phyloP scores from a whole-genome alignment of 2,329 filamentous ascomycete genomes.

The Tolypocladium amazonense region DNA sequence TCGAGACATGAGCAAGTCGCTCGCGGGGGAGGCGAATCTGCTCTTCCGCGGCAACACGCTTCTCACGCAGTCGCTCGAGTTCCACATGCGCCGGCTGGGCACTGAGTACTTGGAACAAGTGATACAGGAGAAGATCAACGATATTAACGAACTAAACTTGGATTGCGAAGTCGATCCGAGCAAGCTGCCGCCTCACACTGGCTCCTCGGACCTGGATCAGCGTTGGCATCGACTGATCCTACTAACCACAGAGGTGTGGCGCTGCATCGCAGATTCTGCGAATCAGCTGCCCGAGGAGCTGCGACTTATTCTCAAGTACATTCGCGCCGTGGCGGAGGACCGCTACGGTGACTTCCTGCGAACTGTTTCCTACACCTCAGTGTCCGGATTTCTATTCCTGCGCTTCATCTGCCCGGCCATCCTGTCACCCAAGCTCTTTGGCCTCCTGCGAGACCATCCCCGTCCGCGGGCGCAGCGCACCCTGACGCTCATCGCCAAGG shows the following conservation, averaged over 20 bases:
- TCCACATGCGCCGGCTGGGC: conserved; percentile 89
- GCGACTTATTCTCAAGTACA: conserved; percentile 77
- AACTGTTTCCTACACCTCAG: conserved; percentile 84
- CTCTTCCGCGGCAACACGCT: conserved; percentile 93
- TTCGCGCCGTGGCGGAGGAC: conserved; percentile 85
- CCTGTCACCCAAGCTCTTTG: conserved; percentile 87
- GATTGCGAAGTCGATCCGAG: conserved; percentile 95
- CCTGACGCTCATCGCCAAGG: conserved; percentile 85
- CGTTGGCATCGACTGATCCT: conserved; percentile 74
- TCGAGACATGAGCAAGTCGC: conserved; percentile 66
- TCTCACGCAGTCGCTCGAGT: conserved; percentile 84
- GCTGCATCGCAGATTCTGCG: conserved; percentile 67
- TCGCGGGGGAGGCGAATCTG: conserved; percentile 82
- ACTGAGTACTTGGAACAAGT: conserved; percentile 88
- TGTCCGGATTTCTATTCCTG: conserved; percentile 88
- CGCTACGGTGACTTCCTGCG: conserved; percentile 87
- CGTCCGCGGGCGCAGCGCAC: conserved; percentile 75
- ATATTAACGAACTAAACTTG: conserved; percentile 83
- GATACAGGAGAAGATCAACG: conserved; percentile 71
- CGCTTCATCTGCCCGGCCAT: conserved; percentile 96
- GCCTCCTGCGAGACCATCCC: conserved; percentile 72
- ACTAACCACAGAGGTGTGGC: conserved; percentile 77
- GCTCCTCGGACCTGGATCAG: conserved; percentile 60
- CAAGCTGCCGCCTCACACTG: conserved; percentile 40
- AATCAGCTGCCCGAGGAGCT: conserved; percentile 69